Evolutionary conservation across 331 rosid genomes (phyloP).

Genomic region (Ulmus americana): DNA sequence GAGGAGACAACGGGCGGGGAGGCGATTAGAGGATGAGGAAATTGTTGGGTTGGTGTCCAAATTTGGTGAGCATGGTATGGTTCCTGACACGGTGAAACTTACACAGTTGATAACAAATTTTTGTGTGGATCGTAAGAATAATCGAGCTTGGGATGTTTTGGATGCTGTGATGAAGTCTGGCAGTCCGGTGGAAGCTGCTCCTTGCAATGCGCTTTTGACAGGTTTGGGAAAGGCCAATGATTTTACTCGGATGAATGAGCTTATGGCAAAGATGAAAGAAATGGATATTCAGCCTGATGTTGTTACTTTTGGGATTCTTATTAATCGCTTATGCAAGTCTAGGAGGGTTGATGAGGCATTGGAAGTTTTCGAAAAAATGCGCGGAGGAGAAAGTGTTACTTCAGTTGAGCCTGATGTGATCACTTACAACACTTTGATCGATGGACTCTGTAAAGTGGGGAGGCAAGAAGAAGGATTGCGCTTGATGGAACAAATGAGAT

Average conservation of each 20-base stretch:
- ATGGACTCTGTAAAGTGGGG: conserved; percentile 81
- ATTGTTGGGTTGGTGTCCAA: conserved; percentile 43
- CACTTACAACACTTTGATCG: conserved; percentile 59
- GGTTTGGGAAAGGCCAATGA: conserved; percentile 48
- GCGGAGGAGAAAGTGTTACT: conserved; percentile 24
- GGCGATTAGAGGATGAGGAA: conserved; percentile 38
- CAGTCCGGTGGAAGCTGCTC: conserved; percentile 43
- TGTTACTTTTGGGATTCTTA: conserved; percentile 56
- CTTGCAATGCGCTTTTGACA: conserved; percentile 62
- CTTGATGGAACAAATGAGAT: conserved; percentile 62
- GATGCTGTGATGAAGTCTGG: conserved; percentile 40
- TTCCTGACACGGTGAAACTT: conserved; percentile 40
- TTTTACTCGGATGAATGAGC: conserved; percentile 49
- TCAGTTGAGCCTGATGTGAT: conserved; percentile 50
- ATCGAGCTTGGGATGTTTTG: conserved; percentile 56
- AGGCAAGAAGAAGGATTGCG: conserved; percentile 62
- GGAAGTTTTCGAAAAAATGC: conserved; percentile 48
- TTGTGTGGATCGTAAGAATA: conserved; percentile 44
- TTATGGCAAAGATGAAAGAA: conserved; percentile 60
- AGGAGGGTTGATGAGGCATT: conserved; percentile 64
- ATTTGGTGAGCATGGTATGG: conserved; percentile 38
- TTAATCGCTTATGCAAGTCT: conserved; percentile 52
- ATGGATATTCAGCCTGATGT: conserved; percentile 45
- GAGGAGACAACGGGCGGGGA: conserved; percentile 25
- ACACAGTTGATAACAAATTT: conserved; percentile 45